A percentile compares a stretch with the other conserved stretches of the same genome.
These are phyloP conservation scores for Vinca minor DNA, from an alignment of 257 asterid species.

Conservation along the genomic window DNA sequence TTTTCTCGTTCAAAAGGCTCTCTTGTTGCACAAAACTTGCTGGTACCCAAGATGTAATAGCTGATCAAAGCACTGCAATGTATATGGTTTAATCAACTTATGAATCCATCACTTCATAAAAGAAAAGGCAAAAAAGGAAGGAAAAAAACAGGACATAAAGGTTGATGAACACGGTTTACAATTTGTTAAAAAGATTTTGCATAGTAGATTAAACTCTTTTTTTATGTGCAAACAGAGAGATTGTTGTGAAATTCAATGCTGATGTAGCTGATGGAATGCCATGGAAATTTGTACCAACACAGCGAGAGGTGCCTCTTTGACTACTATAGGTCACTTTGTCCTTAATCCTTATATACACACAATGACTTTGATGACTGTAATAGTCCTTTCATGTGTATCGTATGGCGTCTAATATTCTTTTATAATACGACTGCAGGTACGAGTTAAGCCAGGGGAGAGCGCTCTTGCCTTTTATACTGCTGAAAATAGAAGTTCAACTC, in stretches of 20 bases:
- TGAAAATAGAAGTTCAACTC: conserved; percentile 75
- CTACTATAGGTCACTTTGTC: conserved; percentile 12
- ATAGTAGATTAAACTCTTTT: conserved; percentile 13
- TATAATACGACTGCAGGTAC: conserved; percentile 41
- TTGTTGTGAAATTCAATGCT: conserved; percentile 91
- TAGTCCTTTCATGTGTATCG: background rate
- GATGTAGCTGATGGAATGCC: conserved; percentile 98
- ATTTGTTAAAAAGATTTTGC: background rate
- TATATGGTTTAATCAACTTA: background rate
- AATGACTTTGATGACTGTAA: conserved; percentile 1
- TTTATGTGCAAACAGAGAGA: conserved; percentile 56
- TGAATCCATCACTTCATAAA: background rate
- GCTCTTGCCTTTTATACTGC: conserved; percentile 98
- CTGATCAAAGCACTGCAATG: background rate
- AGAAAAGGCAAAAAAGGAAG: too few relatives aligned
- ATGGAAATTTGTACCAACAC: conserved; percentile 89
- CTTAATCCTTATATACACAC: conserved; percentile 2
- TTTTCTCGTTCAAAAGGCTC: background rate
- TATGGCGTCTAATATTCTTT: conserved; percentile 4
- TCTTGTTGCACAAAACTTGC: background rate
- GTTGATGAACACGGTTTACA: background rate
- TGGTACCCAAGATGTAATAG: background rate
- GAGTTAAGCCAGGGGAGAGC: conserved; percentile 95
- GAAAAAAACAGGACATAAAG: background rate
- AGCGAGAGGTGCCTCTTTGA: conserved; percentile 64